phyloP scores from a whole-genome alignment of 2,329 filamentous ascomycete species.

The Hypoxylon sp. region DNA sequence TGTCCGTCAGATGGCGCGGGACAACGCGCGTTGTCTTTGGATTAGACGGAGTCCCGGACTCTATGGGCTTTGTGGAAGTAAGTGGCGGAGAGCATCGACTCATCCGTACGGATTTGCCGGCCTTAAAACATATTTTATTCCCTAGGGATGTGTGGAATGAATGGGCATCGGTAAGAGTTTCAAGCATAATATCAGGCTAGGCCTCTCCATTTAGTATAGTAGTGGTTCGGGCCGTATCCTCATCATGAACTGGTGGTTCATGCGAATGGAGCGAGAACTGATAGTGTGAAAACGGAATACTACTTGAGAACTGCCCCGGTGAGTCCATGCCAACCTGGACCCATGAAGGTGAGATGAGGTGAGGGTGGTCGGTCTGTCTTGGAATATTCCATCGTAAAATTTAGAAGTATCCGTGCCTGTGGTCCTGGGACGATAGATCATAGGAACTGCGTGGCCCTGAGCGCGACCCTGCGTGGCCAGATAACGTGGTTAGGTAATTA shows the following conservation, averaged over 20 bases:
- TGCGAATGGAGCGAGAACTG: slow-evolving; percentile 13
- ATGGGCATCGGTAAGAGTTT: slow-evolving; percentile 9
- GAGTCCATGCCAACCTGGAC: slow-evolving; percentile 22
- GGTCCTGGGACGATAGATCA: slow-evolving; percentile 41
- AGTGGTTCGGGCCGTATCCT: slow-evolving; percentile 11
- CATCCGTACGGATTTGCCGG: slow-evolving; percentile 7
- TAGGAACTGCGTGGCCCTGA: not conserved
- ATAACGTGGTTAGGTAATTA: slow-evolving; percentile 37
- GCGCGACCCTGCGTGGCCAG: not conserved
- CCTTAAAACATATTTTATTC: slow-evolving; percentile 5
- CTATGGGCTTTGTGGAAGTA: slow-evolving; percentile 11
- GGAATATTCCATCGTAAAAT: slow-evolving; percentile 44
- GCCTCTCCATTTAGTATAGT: slow-evolving; percentile 8
- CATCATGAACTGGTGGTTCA: slow-evolving; percentile 12
- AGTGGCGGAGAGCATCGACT: slow-evolving; percentile 13
- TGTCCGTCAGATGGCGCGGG: slow-evolving; percentile 41
- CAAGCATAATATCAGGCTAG: slow-evolving; percentile 3
- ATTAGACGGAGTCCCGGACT: slow-evolving; percentile 23
- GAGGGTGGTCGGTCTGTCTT: slow-evolving; percentile 25
- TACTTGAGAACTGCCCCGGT: slow-evolving; percentile 25
- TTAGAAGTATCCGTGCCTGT: slow-evolving; percentile 45
- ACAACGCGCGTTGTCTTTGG: slow-evolving; percentile 35
- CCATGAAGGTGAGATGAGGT: slow-evolving; percentile 32
- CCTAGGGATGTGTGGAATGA: slow-evolving; percentile 10
- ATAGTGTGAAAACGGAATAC: slow-evolving; percentile 17